phyloP scores from a whole-genome alignment of 352 stramenopile genomes.

The Pythium phragmiticola region DNA sequence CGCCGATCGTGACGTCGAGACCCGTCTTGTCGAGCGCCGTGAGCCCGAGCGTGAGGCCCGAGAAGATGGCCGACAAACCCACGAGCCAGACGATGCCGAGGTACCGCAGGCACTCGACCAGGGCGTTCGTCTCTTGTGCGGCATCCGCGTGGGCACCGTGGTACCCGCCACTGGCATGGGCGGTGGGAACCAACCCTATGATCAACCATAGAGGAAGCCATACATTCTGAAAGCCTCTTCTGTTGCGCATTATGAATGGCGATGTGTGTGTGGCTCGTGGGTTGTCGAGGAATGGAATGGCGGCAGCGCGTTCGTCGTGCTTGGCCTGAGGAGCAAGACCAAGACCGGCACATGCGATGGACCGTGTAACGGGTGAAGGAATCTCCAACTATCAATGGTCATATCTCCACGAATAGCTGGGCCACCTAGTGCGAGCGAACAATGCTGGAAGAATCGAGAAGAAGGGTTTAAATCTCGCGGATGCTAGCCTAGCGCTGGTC shows the following conservation, averaged over 20 bases:
- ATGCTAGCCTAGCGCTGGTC: not conserved
- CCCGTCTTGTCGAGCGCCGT: slow-evolving; percentile 96
- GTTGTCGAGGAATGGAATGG: too few relatives aligned
- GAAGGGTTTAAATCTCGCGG: not conserved
- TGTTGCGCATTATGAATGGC: not conserved
- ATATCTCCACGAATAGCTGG: too few relatives aligned
- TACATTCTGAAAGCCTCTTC: too few relatives aligned
- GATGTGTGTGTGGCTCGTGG: too few relatives aligned
- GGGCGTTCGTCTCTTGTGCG: not conserved
- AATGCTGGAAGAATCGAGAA: too few relatives aligned
- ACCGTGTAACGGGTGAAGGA: not conserved
- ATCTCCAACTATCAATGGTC: not conserved
- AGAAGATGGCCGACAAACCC: slow-evolving; percentile 92
- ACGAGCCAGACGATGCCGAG: slow-evolving; percentile 59
- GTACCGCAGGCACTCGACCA: slow-evolving; percentile 43
- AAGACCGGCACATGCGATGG: too few relatives aligned
- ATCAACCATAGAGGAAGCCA: not conserved
- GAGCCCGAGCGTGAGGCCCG: slow-evolving; percentile 94
- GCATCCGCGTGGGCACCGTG: not conserved
- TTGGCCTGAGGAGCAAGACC: too few relatives aligned
- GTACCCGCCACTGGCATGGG: not conserved
- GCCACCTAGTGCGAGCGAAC: too few relatives aligned
- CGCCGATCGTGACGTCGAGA: slow-evolving; percentile 94
- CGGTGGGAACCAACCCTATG: not conserved
- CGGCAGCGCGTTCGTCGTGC: too few relatives aligned